Evolutionary conservation across 768 basidiomycete species (phyloP).

Genomic region (Dacryopinax primogenitus): DNA sequence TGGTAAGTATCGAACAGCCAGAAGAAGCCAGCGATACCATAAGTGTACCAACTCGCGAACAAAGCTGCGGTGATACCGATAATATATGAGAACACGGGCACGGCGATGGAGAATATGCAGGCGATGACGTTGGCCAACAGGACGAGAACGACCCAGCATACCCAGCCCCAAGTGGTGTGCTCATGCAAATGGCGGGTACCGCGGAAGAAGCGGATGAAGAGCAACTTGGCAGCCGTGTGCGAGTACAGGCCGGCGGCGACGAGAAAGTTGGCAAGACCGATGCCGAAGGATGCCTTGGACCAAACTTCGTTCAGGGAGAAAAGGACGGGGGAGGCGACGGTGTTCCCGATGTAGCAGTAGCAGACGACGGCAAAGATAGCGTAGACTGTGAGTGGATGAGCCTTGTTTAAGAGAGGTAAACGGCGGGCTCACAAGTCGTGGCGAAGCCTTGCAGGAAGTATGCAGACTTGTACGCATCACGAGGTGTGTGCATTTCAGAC

Average conservation of each 20-base stretch:
- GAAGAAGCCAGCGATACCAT: slow-evolving; percentile 37
- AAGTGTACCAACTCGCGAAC: slow-evolving; percentile 49
- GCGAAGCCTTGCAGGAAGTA: slow-evolving; percentile 44
- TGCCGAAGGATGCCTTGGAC: slow-evolving; percentile 39
- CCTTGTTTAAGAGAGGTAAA: not conserved
- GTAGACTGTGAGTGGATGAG: slow-evolving; percentile 26
- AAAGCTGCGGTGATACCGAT: slow-evolving; percentile 42
- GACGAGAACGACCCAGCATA: slow-evolving; percentile 36
- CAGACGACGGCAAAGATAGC: slow-evolving; percentile 35
- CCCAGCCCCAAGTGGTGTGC: slow-evolving; percentile 41
- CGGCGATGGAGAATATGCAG: slow-evolving; percentile 38
- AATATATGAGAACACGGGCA: slow-evolving; percentile 44
- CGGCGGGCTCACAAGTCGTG: slow-evolving; percentile 25
- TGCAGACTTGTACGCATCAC: slow-evolving; percentile 48
- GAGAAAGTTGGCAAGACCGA: slow-evolving; percentile 41
- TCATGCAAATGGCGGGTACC: slow-evolving; percentile 37
- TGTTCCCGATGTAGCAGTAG: slow-evolving; percentile 39
- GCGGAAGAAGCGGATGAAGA: slow-evolving; percentile 42
- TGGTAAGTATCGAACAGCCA: slow-evolving; percentile 41
- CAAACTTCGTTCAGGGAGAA: slow-evolving; percentile 38
- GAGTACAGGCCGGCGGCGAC: slow-evolving; percentile 37
- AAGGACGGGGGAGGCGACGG: slow-evolving; percentile 36
- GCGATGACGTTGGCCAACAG: slow-evolving; percentile 32
- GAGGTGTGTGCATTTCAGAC: slow-evolving; percentile 41
- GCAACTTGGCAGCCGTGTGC: slow-evolving; percentile 42